Evolutionary conservation across 345 rosid genomes (phyloP), one percentile per base, ranked within the genome.

Genomic region (Salix udensis): DNA sequence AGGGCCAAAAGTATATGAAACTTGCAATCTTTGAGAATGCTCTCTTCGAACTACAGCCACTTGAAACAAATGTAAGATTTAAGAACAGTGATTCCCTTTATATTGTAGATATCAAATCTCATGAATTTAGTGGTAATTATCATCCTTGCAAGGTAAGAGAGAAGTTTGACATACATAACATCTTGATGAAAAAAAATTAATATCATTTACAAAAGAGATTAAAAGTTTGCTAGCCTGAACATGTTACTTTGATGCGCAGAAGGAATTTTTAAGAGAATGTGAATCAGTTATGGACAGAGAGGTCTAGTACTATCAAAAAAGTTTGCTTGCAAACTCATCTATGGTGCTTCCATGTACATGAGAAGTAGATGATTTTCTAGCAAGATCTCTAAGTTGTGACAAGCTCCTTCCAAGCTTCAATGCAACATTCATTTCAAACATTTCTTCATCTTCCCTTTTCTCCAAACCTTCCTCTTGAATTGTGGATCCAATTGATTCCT

Each of bases 391-490:
- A 2, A 88, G 84, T 72, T 88, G 83, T 2, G 91, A 82, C 39
- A 81, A 72, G 85, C 88, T 88, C 78, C 91, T 77, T n/a, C 91
- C 91, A 12, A 88, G 73, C 71, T 82, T 70, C 26, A 86, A 73
- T 8, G 84, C 88, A 67, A 88, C 76, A 55, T 79, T 83, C 83
- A 61, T 77, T 81, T 85, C 84, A 26, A 86, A 76, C 75, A 85
- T 23, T 31, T 85, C 82, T 1, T 83, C 89, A 24, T 85, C 73
- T 70, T 86, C 89, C 65, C 86, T 79, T 71, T 61, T 83, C 28
- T 48, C 75, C 5, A 30, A 19, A 0, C 82, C 82, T 11, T 65
- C 48, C 73, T 77, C 84, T 13, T 74, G 72, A 16, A 84, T 65
- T 4, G 68, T 76, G 0, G 81, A 65, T 30, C 80, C 82, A 6